Conservation (phyloP, 768 basidiomycete genomes). For the Amanita pseudoporphyria region DNA sequence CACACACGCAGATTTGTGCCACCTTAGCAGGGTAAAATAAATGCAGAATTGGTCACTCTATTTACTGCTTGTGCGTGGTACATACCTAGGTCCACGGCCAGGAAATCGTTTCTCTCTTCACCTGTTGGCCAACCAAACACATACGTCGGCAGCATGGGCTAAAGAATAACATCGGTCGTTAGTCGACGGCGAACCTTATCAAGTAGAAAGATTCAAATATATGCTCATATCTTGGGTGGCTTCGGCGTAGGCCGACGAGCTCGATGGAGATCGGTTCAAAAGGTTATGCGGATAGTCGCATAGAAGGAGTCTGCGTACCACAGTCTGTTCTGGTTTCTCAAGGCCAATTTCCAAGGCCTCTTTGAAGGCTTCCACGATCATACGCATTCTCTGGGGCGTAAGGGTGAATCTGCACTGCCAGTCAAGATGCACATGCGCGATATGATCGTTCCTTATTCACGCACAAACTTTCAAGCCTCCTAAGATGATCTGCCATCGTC, state of each 20-base stretch:
- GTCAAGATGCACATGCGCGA: neutral
- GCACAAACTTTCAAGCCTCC: constrained; percentile 82
- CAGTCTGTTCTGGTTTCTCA: constrained; percentile 71
- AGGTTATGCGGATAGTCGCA: neutral
- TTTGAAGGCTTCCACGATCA: constrained; percentile 95
- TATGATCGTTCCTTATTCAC: constrained; percentile 20
- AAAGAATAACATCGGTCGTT: constrained; percentile 9
- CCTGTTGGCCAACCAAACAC: constrained; percentile 96
- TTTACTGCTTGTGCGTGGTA: constrained; percentile 6
- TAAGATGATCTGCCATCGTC: constrained; percentile 90
- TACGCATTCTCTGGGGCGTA: constrained; percentile 87
- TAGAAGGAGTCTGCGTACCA: constrained; percentile 49
- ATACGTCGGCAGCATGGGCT: constrained; percentile 96
- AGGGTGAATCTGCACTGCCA: constrained; percentile 55
- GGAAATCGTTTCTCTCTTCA: constrained; percentile 78
- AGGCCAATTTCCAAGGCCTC: constrained; percentile 86
- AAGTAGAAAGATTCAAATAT: neutral
- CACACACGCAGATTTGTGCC: constrained; percentile 99
- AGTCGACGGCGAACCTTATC: neutral
- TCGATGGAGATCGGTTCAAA: neutral
- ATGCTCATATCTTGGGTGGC: neutral
- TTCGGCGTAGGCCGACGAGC: neutral
- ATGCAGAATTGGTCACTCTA: neutral
- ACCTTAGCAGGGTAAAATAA: constrained; percentile 29
- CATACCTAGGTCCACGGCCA: constrained; percentile 84